Percentiles rank a stretch among this genome's conserved stretches.
Conservation (phyloP, 495 filamentous ascomycete genomes). For the Trichocladium antarcticum region DNA sequence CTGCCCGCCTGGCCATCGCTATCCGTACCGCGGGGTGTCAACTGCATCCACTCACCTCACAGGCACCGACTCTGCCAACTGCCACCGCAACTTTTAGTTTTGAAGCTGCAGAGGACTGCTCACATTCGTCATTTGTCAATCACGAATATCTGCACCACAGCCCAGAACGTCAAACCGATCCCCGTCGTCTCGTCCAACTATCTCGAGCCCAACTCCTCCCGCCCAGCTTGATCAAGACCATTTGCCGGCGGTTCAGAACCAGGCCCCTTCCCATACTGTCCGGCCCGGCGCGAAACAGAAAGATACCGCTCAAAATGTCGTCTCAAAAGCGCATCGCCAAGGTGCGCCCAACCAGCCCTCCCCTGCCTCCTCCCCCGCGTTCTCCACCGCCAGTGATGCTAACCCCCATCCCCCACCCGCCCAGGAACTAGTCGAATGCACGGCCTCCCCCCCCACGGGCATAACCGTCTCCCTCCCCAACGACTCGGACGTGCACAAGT, state of each 20-base stretch:
- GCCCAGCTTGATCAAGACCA: no score
- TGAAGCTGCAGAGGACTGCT: no score
- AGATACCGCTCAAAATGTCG: slow-evolving; percentile 27
- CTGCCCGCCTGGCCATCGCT: background rate
- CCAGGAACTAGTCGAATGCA: slow-evolving; percentile 65
- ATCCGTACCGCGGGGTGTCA: no score
- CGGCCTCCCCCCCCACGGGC: slow-evolving; percentile 49
- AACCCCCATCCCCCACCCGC: background rate
- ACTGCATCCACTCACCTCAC: background rate
- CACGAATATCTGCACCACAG: no score
- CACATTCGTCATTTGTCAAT: no score
- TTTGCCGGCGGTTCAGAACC: no score
- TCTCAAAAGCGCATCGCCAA: slow-evolving; percentile 53
- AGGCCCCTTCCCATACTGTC: no score
- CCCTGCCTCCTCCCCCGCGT: background rate
- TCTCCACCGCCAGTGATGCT: background rate
- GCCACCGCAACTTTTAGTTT: no score
- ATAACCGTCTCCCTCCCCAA: slow-evolving; percentile 54
- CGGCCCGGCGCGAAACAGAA: background rate
- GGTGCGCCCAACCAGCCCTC: slow-evolving; percentile 26
- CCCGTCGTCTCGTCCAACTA: no score
- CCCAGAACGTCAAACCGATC: no score
- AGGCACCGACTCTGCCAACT: no score
- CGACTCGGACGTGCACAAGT: slow-evolving; percentile 69
- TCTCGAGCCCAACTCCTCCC: no score